phyloP scores from a whole-genome alignment of 331 rosid species.

The Ulmus americana region DNA sequence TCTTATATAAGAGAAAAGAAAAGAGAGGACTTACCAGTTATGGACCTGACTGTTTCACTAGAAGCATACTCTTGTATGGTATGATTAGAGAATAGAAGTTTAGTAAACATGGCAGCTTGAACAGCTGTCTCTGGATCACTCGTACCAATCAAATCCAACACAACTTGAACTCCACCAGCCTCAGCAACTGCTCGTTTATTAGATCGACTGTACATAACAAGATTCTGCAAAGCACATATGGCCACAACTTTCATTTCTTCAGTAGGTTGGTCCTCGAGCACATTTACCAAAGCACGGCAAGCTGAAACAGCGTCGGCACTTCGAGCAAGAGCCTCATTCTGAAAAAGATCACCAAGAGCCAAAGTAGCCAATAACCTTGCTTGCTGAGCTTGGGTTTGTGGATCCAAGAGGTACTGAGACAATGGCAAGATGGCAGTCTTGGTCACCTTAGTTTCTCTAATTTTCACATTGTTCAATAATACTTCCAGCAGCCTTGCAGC shows the following conservation, averaged over 20 bases:
- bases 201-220: conserved; percentile 90
- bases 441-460: conserved; percentile 85
- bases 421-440: conserved; percentile 81
- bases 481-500: conserved; percentile 94
- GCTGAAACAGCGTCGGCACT: conserved; percentile 92
- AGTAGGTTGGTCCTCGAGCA: conserved; percentile 96
- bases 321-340: conserved; percentile 95
- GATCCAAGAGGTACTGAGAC: conserved; percentile 96
- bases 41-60: conserved; percentile 94
- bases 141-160: conserved; percentile 92
- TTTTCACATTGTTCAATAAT: conserved; percentile 84
- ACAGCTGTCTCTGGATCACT: conserved; percentile 87
- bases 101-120: conserved; percentile 94
- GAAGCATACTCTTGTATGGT: conserved; percentile 99
- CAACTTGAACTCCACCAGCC: conserved; percentile 98
- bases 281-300: conserved; percentile 94
- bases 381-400: conserved; percentile 97
- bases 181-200: conserved; percentile 98
- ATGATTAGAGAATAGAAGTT: conserved; percentile 90
- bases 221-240: conserved; percentile 93
- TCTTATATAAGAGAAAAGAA: conserved; percentile 6
- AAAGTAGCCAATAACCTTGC: conserved; percentile 95
- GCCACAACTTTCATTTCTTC: conserved; percentile 99
- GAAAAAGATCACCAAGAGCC: conserved; percentile 96
- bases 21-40: conserved; percentile 64